Evolutionary conservation across 805 yeast genomes (phyloP).

Genomic region (Saturnispora gosingensis): DNA sequence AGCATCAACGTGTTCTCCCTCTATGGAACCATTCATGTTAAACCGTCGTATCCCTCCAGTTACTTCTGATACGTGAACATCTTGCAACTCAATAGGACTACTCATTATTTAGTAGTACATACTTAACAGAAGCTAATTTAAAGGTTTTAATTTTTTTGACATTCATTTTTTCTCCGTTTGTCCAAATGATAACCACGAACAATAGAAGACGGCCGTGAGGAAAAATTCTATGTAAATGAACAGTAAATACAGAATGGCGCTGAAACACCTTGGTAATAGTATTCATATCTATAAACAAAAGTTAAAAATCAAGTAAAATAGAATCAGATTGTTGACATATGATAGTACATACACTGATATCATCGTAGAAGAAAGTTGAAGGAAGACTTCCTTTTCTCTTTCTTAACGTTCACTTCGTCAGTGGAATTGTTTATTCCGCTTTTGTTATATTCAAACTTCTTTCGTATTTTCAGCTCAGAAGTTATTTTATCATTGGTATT

Average conservation of each 20-base stretch:
- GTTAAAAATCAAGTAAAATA: no score
- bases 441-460: background rate
- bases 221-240: background rate
- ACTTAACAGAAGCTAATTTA: background rate
- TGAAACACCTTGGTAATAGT: background rate
- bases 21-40: background rate
- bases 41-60: background rate
- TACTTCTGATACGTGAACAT: background rate
- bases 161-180: background rate
- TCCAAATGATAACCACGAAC: background rate
- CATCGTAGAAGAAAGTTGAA: background rate
- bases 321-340: background rate
- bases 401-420: background rate
- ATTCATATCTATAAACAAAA: background rate
- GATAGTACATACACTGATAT: background rate
- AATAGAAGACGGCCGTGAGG: background rate
- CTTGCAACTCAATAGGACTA: background rate
- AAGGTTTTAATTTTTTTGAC: background rate
- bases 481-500: background rate
- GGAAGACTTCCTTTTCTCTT: conserved; percentile 5
- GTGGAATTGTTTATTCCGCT: background rate
- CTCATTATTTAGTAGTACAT: background rate
- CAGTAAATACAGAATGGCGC: background rate
- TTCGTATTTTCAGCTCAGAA: background rate
- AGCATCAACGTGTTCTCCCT: background rate